These are phyloP conservation scores for Xylaria sp. DNA, from an alignment of 2,329 filamentous ascomycete genomes.

Conservation along the genomic window DNA sequence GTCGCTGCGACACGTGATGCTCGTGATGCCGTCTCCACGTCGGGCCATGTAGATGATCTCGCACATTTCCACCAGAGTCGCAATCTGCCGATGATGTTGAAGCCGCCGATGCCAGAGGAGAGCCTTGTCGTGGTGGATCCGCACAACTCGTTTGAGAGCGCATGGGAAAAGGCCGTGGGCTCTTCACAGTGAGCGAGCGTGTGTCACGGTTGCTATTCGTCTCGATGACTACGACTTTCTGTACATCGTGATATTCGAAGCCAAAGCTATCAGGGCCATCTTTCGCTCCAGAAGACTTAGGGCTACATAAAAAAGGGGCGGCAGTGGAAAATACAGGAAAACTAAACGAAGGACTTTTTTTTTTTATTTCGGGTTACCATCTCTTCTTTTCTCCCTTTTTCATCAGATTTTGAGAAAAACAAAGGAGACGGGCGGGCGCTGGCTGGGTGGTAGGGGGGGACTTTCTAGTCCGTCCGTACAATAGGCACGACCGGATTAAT, in stretches of 20 bases:
- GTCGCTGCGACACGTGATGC: constrained; percentile 19
- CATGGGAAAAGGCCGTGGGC: constrained; percentile 61
- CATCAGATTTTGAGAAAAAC: not conserved
- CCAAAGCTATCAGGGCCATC: too few relatives aligned
- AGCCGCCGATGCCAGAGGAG: constrained; percentile 9
- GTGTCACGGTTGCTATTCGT: not conserved
- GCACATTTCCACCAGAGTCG: constrained; percentile 14
- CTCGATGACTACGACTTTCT: not conserved
- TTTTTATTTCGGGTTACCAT: too few relatives aligned
- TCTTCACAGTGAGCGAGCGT: constrained; percentile 10
- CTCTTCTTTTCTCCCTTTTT: not conserved
- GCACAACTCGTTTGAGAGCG: constrained; percentile 55
- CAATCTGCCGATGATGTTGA: constrained; percentile 6
- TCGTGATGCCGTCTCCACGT: constrained; percentile 11
- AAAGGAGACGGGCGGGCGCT: not conserved
- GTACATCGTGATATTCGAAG: too few relatives aligned
- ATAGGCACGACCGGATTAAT: not conserved
- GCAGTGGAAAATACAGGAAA: too few relatives aligned
- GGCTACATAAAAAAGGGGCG: too few relatives aligned
- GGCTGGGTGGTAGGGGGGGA: not conserved
- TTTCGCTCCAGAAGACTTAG: too few relatives aligned
- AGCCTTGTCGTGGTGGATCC: constrained; percentile 44
- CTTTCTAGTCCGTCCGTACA: not conserved
- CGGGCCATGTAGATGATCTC: constrained; percentile 4
- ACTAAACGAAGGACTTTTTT: too few relatives aligned